These are phyloP conservation scores for Malassezia japonica DNA, from an alignment of 1,284 basidiomycete species.

Conservation along the genomic window DNA sequence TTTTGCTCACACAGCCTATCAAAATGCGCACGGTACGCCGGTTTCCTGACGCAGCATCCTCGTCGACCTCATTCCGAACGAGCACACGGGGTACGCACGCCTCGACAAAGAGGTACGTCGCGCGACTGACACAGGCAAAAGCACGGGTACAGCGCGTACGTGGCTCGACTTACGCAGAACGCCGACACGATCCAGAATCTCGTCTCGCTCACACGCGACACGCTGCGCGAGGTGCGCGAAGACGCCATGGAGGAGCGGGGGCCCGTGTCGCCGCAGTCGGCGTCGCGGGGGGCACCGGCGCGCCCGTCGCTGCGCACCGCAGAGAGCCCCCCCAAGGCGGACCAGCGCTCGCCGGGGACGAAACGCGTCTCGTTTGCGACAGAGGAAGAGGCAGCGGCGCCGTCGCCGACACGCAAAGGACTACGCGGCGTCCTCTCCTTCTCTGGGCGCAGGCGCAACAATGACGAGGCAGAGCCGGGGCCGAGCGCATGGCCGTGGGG, in stretches of 20 bases:
- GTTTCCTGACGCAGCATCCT: conserved; percentile 14
- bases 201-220: conserved; percentile 9
- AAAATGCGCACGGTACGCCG: conserved; percentile 15
- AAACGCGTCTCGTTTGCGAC: conserved; percentile 15
- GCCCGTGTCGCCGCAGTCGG: neutral
- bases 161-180: conserved; percentile 6
- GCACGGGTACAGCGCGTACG: conserved; percentile 11
- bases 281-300: neutral
- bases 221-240: neutral
- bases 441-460: no score
- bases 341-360: neutral
- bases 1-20: conserved; percentile 17
- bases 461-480: no score
- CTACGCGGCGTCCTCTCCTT: no score
- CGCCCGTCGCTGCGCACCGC: conserved; percentile 8
- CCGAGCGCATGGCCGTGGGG: no score
- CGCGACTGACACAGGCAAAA: no score
- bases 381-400: neutral
- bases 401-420: neutral
- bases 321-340: neutral
- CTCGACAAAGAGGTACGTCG: conserved; percentile 11
- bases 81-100: conserved; percentile 14
- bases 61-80: conserved; percentile 19
- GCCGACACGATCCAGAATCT: conserved; percentile 3
- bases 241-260: neutral